These are phyloP conservation scores for Tuber borchii DNA, from an alignment of 495 filamentous ascomycete species.

Conservation along the genomic window DNA sequence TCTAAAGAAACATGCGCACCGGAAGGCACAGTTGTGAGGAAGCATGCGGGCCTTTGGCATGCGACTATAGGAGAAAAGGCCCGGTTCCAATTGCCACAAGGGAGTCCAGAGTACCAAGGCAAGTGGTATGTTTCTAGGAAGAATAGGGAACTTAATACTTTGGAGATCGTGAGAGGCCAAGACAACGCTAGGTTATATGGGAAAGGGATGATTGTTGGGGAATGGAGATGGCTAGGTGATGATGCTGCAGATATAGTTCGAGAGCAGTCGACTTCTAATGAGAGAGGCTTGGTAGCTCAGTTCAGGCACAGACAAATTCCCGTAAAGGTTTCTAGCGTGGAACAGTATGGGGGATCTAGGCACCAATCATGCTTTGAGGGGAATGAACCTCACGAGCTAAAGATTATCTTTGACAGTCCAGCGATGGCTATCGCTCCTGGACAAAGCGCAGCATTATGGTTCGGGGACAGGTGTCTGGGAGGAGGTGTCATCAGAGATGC, in stretches of 20 bases:
- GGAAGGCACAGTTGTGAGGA: slow-evolving; percentile 28
- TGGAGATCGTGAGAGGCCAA: slow-evolving; percentile 38
- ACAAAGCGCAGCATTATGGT: slow-evolving; percentile 39
- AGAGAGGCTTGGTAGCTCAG: slow-evolving; percentile 31
- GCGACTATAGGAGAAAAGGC: slow-evolving; percentile 39
- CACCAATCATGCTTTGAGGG: neutral
- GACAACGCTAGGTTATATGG: slow-evolving; percentile 38
- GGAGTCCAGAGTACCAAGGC: slow-evolving; percentile 22
- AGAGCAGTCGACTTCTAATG: neutral
- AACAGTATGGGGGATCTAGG: slow-evolving; percentile 5
- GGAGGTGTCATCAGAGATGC: slow-evolving; percentile 35
- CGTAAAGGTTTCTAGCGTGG: slow-evolving; percentile 18
- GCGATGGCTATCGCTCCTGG: slow-evolving; percentile 34
- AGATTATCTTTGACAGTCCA: slow-evolving; percentile 32
- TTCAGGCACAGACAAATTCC: slow-evolving; percentile 40
- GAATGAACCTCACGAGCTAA: slow-evolving; percentile 16
- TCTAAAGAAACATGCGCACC: neutral
- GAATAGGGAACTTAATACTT: slow-evolving; percentile 27
- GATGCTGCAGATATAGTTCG: slow-evolving; percentile 30
- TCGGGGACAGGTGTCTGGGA: slow-evolving; percentile 37
- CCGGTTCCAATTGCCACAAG: slow-evolving; percentile 38
- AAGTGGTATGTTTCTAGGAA: slow-evolving; percentile 40
- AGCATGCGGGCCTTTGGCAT: slow-evolving; percentile 39
- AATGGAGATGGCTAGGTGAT: slow-evolving; percentile 38
- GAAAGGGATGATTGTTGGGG: slow-evolving; percentile 34